phyloP scores from a whole-genome alignment of 2,329 filamentous ascomycete species.

The Nemania bipapillata region DNA sequence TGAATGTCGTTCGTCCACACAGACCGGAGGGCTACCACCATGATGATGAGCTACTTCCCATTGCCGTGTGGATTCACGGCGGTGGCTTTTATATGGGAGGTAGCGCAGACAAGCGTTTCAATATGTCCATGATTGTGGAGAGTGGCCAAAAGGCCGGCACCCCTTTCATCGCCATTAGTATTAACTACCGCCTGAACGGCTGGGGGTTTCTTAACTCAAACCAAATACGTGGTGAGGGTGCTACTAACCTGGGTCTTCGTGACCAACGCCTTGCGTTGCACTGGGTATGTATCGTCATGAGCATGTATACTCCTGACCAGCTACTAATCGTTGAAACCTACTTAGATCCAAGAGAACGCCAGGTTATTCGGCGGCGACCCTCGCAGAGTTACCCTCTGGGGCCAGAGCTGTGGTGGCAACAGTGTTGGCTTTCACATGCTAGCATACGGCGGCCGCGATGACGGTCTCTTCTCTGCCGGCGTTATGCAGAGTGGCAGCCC shows the following conservation, averaged over 20 bases:
- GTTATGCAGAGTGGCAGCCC: constrained; percentile 19
- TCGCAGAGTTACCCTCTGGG: constrained; percentile 13
- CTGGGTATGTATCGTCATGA: neutral
- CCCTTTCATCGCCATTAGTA: constrained; percentile 19
- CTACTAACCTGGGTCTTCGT: constrained; percentile 14
- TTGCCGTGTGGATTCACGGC: constrained; percentile 14
- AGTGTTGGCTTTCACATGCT: constrained; percentile 17
- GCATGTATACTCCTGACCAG: neutral
- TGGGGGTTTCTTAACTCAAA: constrained; percentile 11
- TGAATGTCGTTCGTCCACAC: constrained; percentile 20
- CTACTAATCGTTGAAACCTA: neutral
- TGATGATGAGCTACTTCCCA: neutral
- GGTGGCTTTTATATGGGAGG: constrained; percentile 20
- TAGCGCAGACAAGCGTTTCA: constrained; percentile 19
- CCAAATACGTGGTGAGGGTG: constrained; percentile 1
- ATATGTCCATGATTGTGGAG: constrained; percentile 20
- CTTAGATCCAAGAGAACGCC: constrained; percentile 4
- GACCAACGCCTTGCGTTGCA: constrained; percentile 13
- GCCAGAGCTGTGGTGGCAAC: constrained; percentile 9
- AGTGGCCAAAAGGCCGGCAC: constrained; percentile 7
- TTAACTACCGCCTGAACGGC: constrained; percentile 11
- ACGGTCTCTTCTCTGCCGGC: constrained; percentile 17
- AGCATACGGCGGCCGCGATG: constrained; percentile 18
- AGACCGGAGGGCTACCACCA: neutral
- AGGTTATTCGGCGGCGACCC: constrained; percentile 12